phyloP scores from a whole-genome alignment of 306 rosid genomes.

The Canavalia gladiata region DNA sequence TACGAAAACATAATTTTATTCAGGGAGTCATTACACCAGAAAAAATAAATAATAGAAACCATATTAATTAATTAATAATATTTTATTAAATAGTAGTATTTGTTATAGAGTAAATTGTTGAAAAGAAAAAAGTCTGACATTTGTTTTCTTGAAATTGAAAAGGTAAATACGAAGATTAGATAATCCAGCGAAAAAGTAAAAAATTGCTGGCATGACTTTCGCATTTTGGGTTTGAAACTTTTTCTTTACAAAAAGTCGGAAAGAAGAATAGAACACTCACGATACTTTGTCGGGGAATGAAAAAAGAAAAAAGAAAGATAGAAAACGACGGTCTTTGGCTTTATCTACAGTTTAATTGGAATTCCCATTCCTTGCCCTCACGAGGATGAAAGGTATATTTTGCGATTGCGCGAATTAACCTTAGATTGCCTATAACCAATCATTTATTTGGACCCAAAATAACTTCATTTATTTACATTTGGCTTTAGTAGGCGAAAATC shows the following conservation, averaged over 20 bases:
- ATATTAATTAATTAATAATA: not conserved
- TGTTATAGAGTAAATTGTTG: not conserved
- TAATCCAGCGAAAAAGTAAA: not conserved
- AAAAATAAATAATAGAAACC: not conserved
- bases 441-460: not conserved
- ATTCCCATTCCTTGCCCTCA: not conserved
- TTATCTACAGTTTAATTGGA: not conserved
- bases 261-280: constrained; percentile 27
- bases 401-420: not conserved
- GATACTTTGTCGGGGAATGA: not conserved
- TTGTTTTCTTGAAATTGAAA: not conserved
- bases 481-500: not conserved
- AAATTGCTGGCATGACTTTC: not conserved
- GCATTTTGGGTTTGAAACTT: not conserved
- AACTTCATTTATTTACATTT: too few species aligned
- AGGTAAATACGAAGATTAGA: not conserved
- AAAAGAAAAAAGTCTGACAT: not conserved
- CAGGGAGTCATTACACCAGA: not conserved
- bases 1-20: not conserved
- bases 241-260: not conserved
- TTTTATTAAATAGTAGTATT: not conserved
- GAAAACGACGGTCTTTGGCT: not conserved
- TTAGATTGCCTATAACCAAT: not conserved
- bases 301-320: not conserved
- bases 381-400: not conserved